A percentile compares a stretch with the other conserved stretches of the same genome.
phyloP scores from a whole-genome alignment of 2,329 filamentous ascomycete species.

The Aspergillus brasiliensis region DNA sequence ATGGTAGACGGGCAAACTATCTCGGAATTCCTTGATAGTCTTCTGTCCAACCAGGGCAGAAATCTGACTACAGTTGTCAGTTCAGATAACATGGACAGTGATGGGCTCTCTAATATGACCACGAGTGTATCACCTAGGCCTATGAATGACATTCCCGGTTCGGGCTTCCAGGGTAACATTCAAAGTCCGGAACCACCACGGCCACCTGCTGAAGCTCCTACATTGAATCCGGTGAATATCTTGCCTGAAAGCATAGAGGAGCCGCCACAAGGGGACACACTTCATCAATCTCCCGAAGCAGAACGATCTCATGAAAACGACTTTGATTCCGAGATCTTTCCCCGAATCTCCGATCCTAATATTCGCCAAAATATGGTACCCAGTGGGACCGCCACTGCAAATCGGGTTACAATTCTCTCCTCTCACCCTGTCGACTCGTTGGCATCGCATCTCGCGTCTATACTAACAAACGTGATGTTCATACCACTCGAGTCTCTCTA shows the following conservation, averaged over 20 bases:
- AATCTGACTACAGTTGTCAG: constrained; percentile 18
- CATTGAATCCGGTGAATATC: constrained; percentile 24
- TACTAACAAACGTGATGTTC: constrained; percentile 41
- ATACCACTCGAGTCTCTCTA: constrained; percentile 45
- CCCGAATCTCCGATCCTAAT: constrained; percentile 22
- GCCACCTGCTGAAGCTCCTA: constrained; percentile 13
- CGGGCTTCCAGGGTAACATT: constrained; percentile 7
- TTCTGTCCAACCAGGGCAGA: constrained; percentile 35
- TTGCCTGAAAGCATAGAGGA: constrained; percentile 37
- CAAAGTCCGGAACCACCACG: constrained; percentile 12
- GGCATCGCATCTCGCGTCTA: constrained; percentile 43
- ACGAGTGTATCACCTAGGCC: constrained; percentile 19
- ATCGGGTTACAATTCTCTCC: constrained; percentile 47
- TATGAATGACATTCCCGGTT: constrained; percentile 13
- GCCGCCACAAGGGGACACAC: constrained; percentile 25
- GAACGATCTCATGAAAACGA: constrained; percentile 17
- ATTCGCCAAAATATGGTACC: constrained; percentile 17
- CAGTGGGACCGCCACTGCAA: constrained; percentile 23
- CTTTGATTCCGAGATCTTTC: constrained; percentile 18
- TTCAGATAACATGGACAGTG: constrained; percentile 23
- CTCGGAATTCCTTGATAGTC: constrained; percentile 39
- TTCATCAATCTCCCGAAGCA: constrained; percentile 15
- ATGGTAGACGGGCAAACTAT: constrained; percentile 31
- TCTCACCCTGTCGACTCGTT: constrained; percentile 46
- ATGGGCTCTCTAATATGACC: constrained; percentile 27